phyloP scores from a whole-genome alignment of 2,329 filamentous ascomycete species.

The Trichoderma atrobrunneum region DNA sequence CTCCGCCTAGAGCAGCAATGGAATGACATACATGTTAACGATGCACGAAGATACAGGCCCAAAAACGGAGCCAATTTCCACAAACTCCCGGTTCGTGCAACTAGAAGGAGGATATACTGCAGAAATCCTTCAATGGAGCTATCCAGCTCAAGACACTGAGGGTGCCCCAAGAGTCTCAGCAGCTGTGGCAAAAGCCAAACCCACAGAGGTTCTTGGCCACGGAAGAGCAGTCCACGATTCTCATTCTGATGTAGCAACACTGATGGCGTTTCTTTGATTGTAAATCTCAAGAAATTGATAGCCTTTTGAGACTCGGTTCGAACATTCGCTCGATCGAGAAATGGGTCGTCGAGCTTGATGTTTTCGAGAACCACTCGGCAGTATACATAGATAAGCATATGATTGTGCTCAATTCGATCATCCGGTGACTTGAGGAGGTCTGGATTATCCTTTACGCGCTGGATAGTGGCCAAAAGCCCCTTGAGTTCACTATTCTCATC shows the following conservation, averaged over 20 bases:
- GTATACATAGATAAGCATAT: slow-evolving; percentile 82
- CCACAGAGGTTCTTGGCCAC: slow-evolving; percentile 62
- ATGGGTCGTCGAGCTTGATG: slow-evolving; percentile 65
- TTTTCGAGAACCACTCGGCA: slow-evolving; percentile 73
- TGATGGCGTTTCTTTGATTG: slow-evolving; percentile 70
- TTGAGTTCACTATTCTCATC: slow-evolving; percentile 73
- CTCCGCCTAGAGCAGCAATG: background rate
- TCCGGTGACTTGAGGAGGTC: slow-evolving; percentile 57
- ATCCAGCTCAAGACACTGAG: slow-evolving; percentile 45
- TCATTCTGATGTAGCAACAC: slow-evolving; percentile 54
- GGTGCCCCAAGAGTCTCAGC: slow-evolving; percentile 55
- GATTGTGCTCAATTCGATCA: slow-evolving; percentile 72
- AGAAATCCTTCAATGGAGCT: slow-evolving; percentile 54
- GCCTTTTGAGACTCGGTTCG: slow-evolving; percentile 65
- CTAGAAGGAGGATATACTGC: slow-evolving; percentile 45
- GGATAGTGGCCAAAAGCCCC: slow-evolving; percentile 60
- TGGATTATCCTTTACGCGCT: slow-evolving; percentile 51
- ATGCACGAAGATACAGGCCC: slow-evolving; percentile 47
- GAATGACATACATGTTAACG: slow-evolving; percentile 42
- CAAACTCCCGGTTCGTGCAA: slow-evolving; percentile 43
- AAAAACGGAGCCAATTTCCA: slow-evolving; percentile 49
- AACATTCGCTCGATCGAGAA: slow-evolving; percentile 55
- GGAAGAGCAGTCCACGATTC: slow-evolving; percentile 44
- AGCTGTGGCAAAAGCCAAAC: slow-evolving; percentile 61
- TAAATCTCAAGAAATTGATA: slow-evolving; percentile 72